Conservation (phyloP, 2,329 filamentous ascomycete species). For the Pyricularia sp. region DNA sequence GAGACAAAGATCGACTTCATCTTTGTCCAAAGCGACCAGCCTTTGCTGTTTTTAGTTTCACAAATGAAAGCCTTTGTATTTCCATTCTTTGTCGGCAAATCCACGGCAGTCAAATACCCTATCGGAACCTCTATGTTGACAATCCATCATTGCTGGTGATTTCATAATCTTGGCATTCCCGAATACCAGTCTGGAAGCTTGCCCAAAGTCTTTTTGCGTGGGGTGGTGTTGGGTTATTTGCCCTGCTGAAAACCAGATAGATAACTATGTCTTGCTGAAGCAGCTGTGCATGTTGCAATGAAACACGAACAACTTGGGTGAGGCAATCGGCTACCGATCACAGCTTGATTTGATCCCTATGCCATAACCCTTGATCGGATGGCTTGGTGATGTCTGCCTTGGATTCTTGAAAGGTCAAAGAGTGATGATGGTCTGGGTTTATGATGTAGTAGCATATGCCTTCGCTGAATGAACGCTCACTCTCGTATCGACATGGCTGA, state of each 20-base stretch:
- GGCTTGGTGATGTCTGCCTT: background rate
- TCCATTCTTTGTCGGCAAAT: background rate
- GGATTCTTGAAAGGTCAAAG: background rate
- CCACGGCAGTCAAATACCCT: background rate
- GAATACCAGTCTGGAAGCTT: background rate
- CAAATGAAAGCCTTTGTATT: background rate
- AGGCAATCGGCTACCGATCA: background rate
- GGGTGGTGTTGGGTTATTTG: no score
- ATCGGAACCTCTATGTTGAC: background rate
- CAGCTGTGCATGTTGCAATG: background rate
- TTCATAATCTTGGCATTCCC: background rate
- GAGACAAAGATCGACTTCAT: background rate
- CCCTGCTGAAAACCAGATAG: no score
- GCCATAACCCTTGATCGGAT: background rate
- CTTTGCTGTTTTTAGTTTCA: background rate
- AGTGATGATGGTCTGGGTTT: background rate
- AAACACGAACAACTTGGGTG: background rate
- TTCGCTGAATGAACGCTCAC: background rate
- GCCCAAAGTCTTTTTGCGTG: background rate
- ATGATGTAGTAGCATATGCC: background rate
- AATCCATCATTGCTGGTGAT: background rate
- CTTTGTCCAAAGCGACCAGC: background rate
- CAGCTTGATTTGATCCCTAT: background rate
- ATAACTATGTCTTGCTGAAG: background rate
- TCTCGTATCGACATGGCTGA: conserved; percentile 1